Base-by-base conservation (phyloP, 768 basidiomycete genomes). In the Lentinula sp. region DNA sequence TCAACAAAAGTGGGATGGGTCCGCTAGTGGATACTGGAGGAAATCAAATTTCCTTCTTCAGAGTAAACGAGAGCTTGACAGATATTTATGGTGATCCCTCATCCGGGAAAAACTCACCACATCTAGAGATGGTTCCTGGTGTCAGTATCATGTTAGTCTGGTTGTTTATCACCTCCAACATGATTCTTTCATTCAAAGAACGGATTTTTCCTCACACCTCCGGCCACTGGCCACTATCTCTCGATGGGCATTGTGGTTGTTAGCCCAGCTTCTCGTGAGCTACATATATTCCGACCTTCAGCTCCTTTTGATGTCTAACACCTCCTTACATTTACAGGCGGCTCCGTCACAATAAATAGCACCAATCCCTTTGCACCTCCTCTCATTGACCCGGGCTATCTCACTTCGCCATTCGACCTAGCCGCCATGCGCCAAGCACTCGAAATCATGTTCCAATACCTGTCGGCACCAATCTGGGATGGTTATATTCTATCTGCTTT, bases 381-480 rank as follows among this genome's bases (percentile, higher is more conserved):
- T 1, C 50, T 73, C 41, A 72, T 74, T 32, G 65, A 74, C 61
- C 70, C 68, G 0, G 66, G 57, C 3, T 55, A 66, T 42, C 53
- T 72, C 9, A 53, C 48, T 0, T 55, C 67, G 43, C 57, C 64
- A 12, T 69, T 68, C 49, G 73, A 73, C 48, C 33, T 71, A 15
- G 59, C 63, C 54, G 65, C 68, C 8, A 68, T 77, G 69, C 64
- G 64, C 4, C 62, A 72, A 51, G 69, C 68, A 8, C 63, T 76
- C 10, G 60, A 68, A 45, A 67, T 61, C 15, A 69, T 66, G 4
- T 32, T 60, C 9, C 62, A 64, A 18, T 74, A 76, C 59, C 18
- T 72, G 10, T 54, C 68, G 5, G 70, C 71, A 0, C 45, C 66
- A 18, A 64, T 68, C 0, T 77, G 71, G 72, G 49, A 65, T 4